Evolutionary conservation across 2,329 filamentous ascomycete genomes (phyloP), one percentile per base, ranked within the genome.

Genomic region (Aspergillus pseudonomiae): DNA sequence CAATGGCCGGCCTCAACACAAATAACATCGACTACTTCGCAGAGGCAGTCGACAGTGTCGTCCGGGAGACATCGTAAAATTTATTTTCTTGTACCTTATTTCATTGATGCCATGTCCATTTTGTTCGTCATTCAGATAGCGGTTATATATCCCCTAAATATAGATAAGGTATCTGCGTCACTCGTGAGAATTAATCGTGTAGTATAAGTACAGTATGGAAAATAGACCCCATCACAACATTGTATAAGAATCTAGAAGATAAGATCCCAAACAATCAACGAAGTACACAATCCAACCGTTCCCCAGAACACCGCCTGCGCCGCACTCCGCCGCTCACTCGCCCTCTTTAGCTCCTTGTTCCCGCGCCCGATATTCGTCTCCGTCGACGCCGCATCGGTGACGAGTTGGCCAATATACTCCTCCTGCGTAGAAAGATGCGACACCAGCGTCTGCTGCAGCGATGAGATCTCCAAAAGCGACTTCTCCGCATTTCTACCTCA

Each of bases 1-100:
- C 92, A 76, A 98, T 99, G 94, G 95, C 95, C 6, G 95, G 95
- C n/a, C 82, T 98, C 69, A 98, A 98, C 80, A 91, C 92, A 30
- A 82, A 89, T 74, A 99, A 98, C 77, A 85, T 98, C 63, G 93
- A 97, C 61, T 97, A 97, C 81, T 91, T 98, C 73, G 95, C 94
- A 55, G 89, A 91, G 79, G 93, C 94, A 0, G 87, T 98, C 14
- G 91, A 97, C 77, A 91, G 90, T 78, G 91, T 94, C 36, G 92
- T 98, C 10, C 73, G 78, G 34, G 77, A 79, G 69, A 77, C 74
- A 30, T 69, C 69, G 57, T 77, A 69, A 65, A 50, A 50, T 50
- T 30, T 16, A 11, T 28, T 16, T 30, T 19, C 19, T 16, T 58
- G 55, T 62, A 54, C 58, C 39, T 53, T 36, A 48, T 24, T 43